phyloP scores from a whole-genome alignment of 768 basidiomycete genomes.

The Xerocomellus dryophilus region DNA sequence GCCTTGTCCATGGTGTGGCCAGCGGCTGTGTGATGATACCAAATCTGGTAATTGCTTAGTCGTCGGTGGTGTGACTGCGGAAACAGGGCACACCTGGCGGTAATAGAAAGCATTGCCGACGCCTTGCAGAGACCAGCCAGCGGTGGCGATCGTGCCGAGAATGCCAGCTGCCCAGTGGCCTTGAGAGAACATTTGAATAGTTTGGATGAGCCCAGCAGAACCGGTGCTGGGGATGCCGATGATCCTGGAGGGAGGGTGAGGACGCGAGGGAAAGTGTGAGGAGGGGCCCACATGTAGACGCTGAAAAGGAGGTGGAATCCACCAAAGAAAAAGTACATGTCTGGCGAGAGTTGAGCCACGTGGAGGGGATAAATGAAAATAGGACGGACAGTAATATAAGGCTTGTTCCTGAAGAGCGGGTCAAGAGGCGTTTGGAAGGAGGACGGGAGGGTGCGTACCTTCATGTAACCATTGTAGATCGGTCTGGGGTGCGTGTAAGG shows the following conservation, averaged over 20 bases:
- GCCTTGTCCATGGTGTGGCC: constrained; percentile 90
- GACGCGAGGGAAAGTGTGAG: constrained; percentile 1
- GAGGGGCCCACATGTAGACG: constrained; percentile 72
- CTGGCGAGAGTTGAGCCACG: constrained; percentile 39
- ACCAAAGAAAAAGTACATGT: constrained; percentile 94
- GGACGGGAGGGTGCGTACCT: constrained; percentile 48
- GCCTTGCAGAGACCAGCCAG: constrained; percentile 87
- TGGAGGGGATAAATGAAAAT: constrained; percentile 14
- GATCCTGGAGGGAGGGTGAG: constrained; percentile 55
- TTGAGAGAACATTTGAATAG: constrained; percentile 72
- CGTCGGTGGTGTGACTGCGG: constrained; percentile 7
- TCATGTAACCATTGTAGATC: constrained; percentile 97
- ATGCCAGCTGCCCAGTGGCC: constrained; percentile 78
- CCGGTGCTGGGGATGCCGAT: constrained; percentile 96
- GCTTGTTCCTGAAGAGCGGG: constrained; percentile 72
- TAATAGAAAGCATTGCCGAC: constrained; percentile 79
- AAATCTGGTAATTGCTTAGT: constrained; percentile 50
- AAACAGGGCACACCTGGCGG: constrained; percentile 53
- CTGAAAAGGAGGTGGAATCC: constrained; percentile 94
- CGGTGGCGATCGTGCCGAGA: constrained; percentile 74
- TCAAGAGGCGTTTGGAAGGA: constrained; percentile 27
- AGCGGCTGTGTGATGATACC: constrained; percentile 72
- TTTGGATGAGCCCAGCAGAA: constrained; percentile 92
- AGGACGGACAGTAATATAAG: constrained; percentile 80
- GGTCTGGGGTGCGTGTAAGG: constrained; percentile 51